phyloP scores from a whole-genome alignment of 495 filamentous ascomycete genomes.

The Hypoxylon rickii region DNA sequence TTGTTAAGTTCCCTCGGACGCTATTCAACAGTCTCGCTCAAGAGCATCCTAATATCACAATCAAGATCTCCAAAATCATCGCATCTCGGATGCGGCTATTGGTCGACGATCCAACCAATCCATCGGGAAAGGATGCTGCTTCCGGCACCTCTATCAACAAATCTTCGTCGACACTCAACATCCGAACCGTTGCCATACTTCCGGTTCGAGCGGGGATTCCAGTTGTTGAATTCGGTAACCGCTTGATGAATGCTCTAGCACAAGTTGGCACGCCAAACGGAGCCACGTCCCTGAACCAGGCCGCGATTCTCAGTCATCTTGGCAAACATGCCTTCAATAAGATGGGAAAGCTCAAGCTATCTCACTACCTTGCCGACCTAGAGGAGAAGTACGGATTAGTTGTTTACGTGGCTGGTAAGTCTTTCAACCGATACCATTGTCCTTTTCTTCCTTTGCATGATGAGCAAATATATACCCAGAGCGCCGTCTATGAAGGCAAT shows the following conservation, averaged over 20 bases:
- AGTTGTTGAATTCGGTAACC: conserved; percentile 90
- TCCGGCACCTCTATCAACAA: conserved; percentile 66
- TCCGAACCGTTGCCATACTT: conserved; percentile 89
- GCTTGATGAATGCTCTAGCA: conserved; percentile 81
- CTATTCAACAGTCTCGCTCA: conserved; percentile 96
- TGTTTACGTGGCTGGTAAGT: conserved; percentile 86
- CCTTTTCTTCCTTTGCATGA: conserved; percentile 42
- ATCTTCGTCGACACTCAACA: conserved; percentile 83
- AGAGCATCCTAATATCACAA: conserved; percentile 97
- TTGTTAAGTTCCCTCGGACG: conserved; percentile 94
- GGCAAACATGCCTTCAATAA: conserved; percentile 94
- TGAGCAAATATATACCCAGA: conserved; percentile 47
- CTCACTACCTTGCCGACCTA: conserved; percentile 93
- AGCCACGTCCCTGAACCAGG: conserved; percentile 90
- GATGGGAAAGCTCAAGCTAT: conserved; percentile 95
- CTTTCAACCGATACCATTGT: not conserved
- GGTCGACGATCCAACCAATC: conserved; percentile 71
- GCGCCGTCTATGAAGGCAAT: conserved; percentile 48
- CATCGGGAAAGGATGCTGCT: conserved; percentile 48
- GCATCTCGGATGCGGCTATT: conserved; percentile 90
- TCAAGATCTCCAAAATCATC: conserved; percentile 98
- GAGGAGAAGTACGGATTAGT: conserved; percentile 98
- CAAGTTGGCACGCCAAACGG: conserved; percentile 89
- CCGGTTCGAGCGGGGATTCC: conserved; percentile 91
- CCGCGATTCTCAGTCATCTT: conserved; percentile 89